Percentiles rank a stretch among this genome's conserved stretches.
Conservation (phyloP, 2,329 filamentous ascomycete species). For the Akanthomyces dipterigenus region DNA sequence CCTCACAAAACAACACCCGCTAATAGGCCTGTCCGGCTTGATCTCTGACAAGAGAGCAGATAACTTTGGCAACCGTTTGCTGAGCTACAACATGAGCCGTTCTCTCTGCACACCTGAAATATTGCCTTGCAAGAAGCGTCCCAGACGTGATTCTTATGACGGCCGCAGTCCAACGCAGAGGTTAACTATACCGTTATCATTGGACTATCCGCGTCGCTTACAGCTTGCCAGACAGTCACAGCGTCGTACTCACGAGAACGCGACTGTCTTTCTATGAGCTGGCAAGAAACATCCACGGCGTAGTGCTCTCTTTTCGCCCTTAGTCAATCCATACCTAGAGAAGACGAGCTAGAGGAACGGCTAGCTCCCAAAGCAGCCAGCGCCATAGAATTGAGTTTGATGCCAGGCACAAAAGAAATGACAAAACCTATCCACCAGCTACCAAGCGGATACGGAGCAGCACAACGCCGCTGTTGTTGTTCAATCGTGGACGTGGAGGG, state of each 20-base stretch:
- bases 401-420: constrained; percentile 4
- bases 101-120: not conserved
- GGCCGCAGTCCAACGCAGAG: not conserved
- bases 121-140: too few relatives aligned
- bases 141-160: not conserved
- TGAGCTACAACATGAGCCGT: not conserved
- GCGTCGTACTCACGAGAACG: not conserved
- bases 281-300: not conserved
- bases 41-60: not conserved
- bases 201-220: not conserved
- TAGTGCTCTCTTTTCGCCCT: constrained; percentile 1
- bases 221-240: not conserved
- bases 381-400: not conserved
- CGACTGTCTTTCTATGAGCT: not conserved
- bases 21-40: not conserved
- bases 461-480: not conserved
- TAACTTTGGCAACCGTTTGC: not conserved
- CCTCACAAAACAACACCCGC: not conserved
- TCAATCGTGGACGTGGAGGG: not conserved
- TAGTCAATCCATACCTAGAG: constrained; percentile 2
- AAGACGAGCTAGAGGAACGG: not conserved
- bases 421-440: not conserved
- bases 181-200: not conserved
- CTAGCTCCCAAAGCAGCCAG: not conserved
- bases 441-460: not conserved